Evolutionary conservation across 169 alveolate genomes (phyloP), one percentile per base, ranked within the genome.

Genomic region (Plasmodium inui): DNA sequence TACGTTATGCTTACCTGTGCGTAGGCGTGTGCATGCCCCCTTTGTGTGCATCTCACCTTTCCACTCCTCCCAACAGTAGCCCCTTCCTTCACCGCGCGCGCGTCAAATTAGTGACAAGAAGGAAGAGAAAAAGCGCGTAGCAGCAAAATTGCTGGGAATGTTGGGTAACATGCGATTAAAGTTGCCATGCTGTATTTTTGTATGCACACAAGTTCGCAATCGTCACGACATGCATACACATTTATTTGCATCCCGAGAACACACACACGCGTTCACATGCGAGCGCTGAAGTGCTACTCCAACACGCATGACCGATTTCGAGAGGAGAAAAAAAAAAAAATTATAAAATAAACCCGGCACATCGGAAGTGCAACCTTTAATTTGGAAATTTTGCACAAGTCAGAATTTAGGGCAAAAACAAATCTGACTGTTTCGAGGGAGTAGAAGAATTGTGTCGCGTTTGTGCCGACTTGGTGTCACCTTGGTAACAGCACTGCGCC

Each of bases 311-410:
- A 67, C 14, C n/a, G 30, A 28, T 67, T 67, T 67, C 76, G 41
- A 67, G 76, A 14, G 61, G 22, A 67, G 12, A 46, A 46, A 26
- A 67, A 67, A 67, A 28, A 26, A 67, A 67, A 22, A 67, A 26
- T 7, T 22, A 5, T 26, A 67, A 67, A 67, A 67, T 67, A 67
- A 67, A 28, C 32, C n/a, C 34, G 37, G 37, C 76, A 67, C 76
- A 67, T 67, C 76, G 76, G 9, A 28, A 67, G 76, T 67, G 76
- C 76, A 67, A 28, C 76, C 14, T 28, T 67, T 67, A 67, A 67
- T 26, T 67, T 67, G 41, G 34, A 37, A 67, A 19, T 8, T 67
- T 67, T 14, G 19, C 30, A 39, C 41, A 28, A 28, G 76, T 22
- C 41, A 22, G 22, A 19, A 67, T 19, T 67, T 67, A 67, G 76